Conservation (phyloP, 2,329 filamentous ascomycete species). For the Drechslera avenae region DNA sequence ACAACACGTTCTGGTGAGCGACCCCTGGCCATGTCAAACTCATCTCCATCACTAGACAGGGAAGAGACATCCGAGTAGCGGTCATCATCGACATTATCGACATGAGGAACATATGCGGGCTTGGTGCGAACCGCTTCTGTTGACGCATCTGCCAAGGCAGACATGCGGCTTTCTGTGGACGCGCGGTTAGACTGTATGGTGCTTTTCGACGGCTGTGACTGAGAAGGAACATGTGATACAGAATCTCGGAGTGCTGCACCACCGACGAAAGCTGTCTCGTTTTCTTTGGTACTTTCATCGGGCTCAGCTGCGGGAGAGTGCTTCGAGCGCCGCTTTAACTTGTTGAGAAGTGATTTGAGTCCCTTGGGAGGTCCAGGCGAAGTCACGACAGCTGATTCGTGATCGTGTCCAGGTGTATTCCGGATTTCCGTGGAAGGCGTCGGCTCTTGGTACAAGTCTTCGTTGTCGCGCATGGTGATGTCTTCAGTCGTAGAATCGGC, state of each 20-base stretch:
- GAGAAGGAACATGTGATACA: conserved; percentile 23
- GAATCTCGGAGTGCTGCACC: conserved; percentile 49
- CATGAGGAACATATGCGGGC: conserved; percentile 20
- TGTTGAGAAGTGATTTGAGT: conserved; percentile 46
- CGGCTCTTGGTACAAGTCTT: conserved; percentile 29
- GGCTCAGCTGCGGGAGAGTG: conserved; percentile 24
- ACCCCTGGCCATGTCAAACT: conserved; percentile 18
- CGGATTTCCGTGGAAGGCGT: conserved; percentile 12
- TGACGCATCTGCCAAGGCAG: conserved; percentile 13
- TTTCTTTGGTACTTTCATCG: conserved; percentile 24
- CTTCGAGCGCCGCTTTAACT: conserved; percentile 48
- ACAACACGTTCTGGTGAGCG: conserved; percentile 27
- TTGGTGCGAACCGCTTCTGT: conserved; percentile 21
- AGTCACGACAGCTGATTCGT: conserved; percentile 15
- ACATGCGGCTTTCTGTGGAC: conserved; percentile 7
- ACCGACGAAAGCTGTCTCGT: conserved; percentile 50
- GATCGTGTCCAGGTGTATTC: conserved; percentile 13
- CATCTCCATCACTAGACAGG: conserved; percentile 32
- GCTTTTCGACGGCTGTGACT: conserved; percentile 13
- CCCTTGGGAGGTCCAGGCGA: conserved; percentile 43
- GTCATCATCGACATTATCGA: conserved; percentile 12
- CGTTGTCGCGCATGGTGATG: conserved; percentile 14
- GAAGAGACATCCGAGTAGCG: conserved; percentile 45
- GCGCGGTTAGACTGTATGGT: conserved; percentile 10
- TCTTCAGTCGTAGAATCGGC: conserved; percentile 14